Conservation (phyloP, 805 yeast genomes). For the Saccharomycopsis guyanensis region DNA sequence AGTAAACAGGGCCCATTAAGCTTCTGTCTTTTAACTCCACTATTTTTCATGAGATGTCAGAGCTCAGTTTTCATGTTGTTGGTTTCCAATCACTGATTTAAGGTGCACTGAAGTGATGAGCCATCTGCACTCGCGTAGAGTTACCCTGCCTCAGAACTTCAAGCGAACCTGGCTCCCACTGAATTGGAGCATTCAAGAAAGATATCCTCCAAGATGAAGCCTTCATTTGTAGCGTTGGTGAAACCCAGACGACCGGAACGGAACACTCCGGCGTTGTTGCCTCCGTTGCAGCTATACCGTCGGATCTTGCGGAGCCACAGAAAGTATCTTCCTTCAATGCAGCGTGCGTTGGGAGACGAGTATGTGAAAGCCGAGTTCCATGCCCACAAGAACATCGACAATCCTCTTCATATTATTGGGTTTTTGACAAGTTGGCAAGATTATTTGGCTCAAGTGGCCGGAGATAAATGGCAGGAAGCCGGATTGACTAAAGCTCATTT, state of each 20-base stretch:
- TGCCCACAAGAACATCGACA: constrained; percentile 72
- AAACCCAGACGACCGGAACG: constrained; percentile 20
- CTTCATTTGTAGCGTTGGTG: constrained; percentile 9
- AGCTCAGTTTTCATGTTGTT: too few species aligned
- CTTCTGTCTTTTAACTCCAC: neutral
- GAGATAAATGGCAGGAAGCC: constrained; percentile 57
- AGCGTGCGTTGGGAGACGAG: constrained; percentile 76
- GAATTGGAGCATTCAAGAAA: too few species aligned
- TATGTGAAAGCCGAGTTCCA: constrained; percentile 87
- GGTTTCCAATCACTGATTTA: too few species aligned
- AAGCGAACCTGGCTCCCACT: too few species aligned
- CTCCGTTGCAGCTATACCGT: constrained; percentile 75
- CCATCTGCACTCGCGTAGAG: too few species aligned
- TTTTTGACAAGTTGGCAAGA: constrained; percentile 94
- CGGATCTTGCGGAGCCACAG: constrained; percentile 79
- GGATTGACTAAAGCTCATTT: constrained; percentile 55
- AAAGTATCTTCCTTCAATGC: constrained; percentile 50
- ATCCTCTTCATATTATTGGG: constrained; percentile 91
- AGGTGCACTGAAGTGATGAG: too few species aligned
- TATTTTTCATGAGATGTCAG: neutral
- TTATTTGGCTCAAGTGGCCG: constrained; percentile 51
- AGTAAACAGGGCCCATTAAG: neutral
- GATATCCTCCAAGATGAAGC: too few species aligned
- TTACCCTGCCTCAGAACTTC: too few species aligned
- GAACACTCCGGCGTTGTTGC: constrained; percentile 48